Base-by-base conservation (phyloP, 2,329 filamentous ascomycete species). In the Pestalotiopsis sp. region DNA sequence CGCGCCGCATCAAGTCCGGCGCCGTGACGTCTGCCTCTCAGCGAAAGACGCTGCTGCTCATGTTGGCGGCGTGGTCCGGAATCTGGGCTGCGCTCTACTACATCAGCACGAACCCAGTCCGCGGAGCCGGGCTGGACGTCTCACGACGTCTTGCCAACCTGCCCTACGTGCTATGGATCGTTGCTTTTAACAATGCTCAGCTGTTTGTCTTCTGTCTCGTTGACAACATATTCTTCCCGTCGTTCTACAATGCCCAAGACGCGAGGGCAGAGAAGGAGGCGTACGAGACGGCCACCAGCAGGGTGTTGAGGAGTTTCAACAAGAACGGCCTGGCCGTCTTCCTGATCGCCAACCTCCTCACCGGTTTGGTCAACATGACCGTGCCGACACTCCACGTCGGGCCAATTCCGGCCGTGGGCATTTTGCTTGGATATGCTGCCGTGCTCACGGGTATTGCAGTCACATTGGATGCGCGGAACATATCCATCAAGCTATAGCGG, bases 111-210 rank as follows among this genome's bases (percentile, higher is more conserved):
- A 88, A 86, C 74, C 91, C 91, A 76, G 82, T 81, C 12, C 91
- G 92, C 72, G 94, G 94, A 5, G 85, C 94, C 41, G 90, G 90
- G 6, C 84, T 97, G 36, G 86, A 86, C 14, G 94, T 98, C 7
- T 98, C 96, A 5, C 91, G 96, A 23, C 91, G 96, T 0, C 84
- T 98, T 68, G 96, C 95, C 9, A 99, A 99, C 76, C 86, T 98
- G 71, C 94, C 96, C 0, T 99, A 99, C 78, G 88, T 98, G 58
- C 84, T 97, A 59, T 98, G 95, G 94, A 92, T 97, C 7, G 87
- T 91, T n/a, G 91, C 94, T 2, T 98, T 96, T 84, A 99, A 98
- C 83, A 91, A 89, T 70, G 85, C 87, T n/a, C 94, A 97, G 78
- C 84, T 99, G 11, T 84, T 93, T 7, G 85, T 91, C 1, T 97